Percentiles rank a stretch among this genome's conserved stretches.
Conservation (phyloP, 75 land plant species). For the Picea glauca region DNA sequence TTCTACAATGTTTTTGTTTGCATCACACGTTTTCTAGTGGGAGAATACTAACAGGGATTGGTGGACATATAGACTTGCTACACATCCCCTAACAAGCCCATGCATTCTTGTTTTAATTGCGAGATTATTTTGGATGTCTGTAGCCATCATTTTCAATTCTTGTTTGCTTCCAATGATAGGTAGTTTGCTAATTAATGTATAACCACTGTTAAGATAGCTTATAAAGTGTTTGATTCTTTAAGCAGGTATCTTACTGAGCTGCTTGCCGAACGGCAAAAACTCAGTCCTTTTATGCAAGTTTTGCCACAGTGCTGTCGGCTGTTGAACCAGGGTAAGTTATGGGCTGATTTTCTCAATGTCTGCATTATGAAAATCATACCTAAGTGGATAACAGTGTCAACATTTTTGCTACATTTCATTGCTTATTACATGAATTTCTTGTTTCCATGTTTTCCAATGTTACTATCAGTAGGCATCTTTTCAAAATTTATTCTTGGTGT, state of each 20-base stretch:
- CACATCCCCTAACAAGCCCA: not conserved
- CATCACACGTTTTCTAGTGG: not conserved
- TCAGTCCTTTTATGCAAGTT: slow-evolving; percentile 74
- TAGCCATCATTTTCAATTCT: not conserved
- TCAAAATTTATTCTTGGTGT: not conserved
- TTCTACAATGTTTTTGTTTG: not conserved
- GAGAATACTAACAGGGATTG: not conserved
- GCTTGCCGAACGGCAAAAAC: slow-evolving; percentile 70
- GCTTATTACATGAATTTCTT: too few species aligned
- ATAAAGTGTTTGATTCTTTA: not conserved
- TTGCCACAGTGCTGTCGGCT: slow-evolving; percentile 70
- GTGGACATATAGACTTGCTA: not conserved
- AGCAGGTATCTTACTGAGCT: slow-evolving; percentile 76
- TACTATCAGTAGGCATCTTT: not conserved
- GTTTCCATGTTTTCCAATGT: too few species aligned
- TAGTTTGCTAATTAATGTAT: not conserved
- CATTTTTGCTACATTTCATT: not conserved
- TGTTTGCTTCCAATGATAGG: not conserved
- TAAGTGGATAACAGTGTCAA: not conserved
- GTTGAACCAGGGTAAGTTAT: slow-evolving; percentile 68
- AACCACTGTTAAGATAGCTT: not conserved
- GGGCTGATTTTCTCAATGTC: not conserved
- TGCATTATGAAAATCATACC: not conserved
- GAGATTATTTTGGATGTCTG: not conserved
- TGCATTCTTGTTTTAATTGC: not conserved